Evolutionary conservation across 441 rosid species (phyloP), one percentile per base, ranked within the genome.

Genomic region (Metrosideros polymorpha): DNA sequence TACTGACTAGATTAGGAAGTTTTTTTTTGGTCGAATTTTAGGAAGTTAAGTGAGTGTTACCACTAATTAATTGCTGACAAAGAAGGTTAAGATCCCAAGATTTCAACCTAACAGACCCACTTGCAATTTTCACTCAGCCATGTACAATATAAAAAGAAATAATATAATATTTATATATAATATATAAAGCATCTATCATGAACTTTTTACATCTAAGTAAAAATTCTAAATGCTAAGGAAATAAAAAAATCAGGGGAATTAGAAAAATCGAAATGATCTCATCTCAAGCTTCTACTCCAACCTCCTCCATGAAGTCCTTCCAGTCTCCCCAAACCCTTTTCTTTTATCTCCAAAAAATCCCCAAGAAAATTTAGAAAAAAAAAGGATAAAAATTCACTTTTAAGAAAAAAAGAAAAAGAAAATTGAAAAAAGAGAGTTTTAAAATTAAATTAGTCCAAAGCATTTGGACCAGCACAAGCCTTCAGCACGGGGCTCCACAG

Each of bases 381-480:
- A 9, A 5, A 12, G 27, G 9, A 2, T 17, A 35, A 71, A 71
- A 63, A 71, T 2, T 39, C 47, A 49, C 84, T 87, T 10, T 53
- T 6, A 56, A 85, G 18, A 27, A 83, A 27, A 19, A 56, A 85
- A 13, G 19, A 83, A 27, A 19, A 6, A 24, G 30, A 22, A 79
- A 83, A 49, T 10, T 35, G 83, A 43, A 59, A 29, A 49, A 61
- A 42, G 13, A 83, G 27, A 61, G 45, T 17, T 9, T 43, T 30
- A 82, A 83, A 84, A 86, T 24, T n/a, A 29, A 53, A 17, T 83
- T 90, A 95, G 85, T 95, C 96, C 35, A 90, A 17, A 43, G 96
- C 93, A 91, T 96, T 97, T 1, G 98, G 97, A 66, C 98, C 99
- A 6, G 92, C 89, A 66, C 98, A 97, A 50, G 98, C 97, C 90